Evolutionary conservation across 176 grass and related monocot genomes (phyloP).

Genomic region (Eleusine coracana): DNA sequence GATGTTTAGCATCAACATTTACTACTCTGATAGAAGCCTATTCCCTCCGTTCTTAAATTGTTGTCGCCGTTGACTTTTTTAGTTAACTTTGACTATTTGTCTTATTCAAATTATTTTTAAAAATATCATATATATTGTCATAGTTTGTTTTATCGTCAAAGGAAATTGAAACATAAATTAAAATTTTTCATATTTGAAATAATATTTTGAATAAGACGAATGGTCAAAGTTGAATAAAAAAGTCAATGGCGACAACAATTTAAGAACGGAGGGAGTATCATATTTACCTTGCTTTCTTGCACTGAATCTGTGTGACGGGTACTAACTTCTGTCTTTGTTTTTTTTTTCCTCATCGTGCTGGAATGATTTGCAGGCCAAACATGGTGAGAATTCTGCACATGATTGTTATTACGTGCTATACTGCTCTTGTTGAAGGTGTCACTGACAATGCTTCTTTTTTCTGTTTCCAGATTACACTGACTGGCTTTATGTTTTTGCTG

Average conservation of each 20-base stretch:
- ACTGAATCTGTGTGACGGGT: constrained; percentile 3
- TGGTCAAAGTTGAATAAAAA: no score
- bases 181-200: no score
- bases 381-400: constrained; percentile 61
- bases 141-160: no score
- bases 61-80: no score
- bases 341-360: not conserved
- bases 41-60: no score
- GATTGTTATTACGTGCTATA: not conserved
- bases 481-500: constrained; percentile 83
- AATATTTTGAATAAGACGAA: no score
- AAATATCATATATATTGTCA: no score
- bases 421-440: constrained; percentile 31
- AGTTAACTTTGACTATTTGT: no score
- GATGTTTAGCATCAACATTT: not conserved
- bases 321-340: constrained; percentile 35
- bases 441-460: not conserved
- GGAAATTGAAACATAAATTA: no score
- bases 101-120: no score
- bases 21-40: not conserved
- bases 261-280: not conserved
- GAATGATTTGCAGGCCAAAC: constrained; percentile 68
- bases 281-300: not conserved
- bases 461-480: constrained; percentile 78
- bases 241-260: no score